Base-by-base conservation (phyloP, 352 stramenopile genomes). In the Phytophthora boehmeriae region DNA sequence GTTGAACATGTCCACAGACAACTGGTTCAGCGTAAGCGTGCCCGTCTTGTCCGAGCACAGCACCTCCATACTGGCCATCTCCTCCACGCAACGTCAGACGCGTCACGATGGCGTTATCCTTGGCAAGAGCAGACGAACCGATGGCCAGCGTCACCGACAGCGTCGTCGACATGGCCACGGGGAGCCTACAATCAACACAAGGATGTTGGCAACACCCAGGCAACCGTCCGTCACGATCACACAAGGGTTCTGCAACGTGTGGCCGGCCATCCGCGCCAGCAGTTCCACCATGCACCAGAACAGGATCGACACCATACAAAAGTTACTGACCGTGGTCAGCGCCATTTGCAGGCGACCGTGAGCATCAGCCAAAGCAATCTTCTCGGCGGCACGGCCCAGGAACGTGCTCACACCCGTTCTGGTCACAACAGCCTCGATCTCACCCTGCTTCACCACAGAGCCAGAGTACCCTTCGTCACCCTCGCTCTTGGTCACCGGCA, bases 11-110 rank as follows among this genome's bases (percentile, higher is more conserved):
- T 97, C 86, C 47, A 99, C 91, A 27, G 94, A 98, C 74, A 99
- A 97, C 55, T 96, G 81, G 75, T 99, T 99, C 66, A 98, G 81
- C 19, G 95, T 98, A 3, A 98, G 78, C 27, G 93, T 98, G 43
- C 90, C 92, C 23, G 93, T 98, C 83, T 98, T 98, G 76, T 98
- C 96, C 38, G 89, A 97, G 80, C 94, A 98, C 46, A 98, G 72
- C 54, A 98, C 84, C 63, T 90, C 81, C 90, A 98, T 98, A 38
- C 69, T 80, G 19, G 92, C 93, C 63, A 98, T 88, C 57, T 97
- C 88, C 57, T 98, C 88, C 74, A 98, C 97, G 27, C 91, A n/a
- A 95, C 46, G 86, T 93, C 32, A 98, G 66, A 62, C 91, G 82
- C 23, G 90, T 93, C 36, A 98, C 92, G 54, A 98, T 98, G 41